Conservation (phyloP, 1,139 yeast species). For the Scheffersomyces segobiensis region DNA sequence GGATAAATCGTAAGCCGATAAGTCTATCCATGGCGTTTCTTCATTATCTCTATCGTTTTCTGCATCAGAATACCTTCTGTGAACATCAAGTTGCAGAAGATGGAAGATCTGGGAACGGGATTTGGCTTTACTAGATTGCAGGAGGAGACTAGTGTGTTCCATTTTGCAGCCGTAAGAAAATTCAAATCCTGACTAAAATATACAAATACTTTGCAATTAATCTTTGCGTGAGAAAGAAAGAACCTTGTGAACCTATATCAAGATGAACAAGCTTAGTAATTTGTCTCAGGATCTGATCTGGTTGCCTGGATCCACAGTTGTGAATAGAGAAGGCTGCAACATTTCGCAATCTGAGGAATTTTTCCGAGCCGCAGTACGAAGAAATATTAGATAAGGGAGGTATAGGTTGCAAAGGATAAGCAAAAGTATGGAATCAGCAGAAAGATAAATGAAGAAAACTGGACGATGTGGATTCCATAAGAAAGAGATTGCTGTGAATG, state of each 20-base stretch:
- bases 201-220: background rate
- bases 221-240: background rate
- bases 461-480: background rate
- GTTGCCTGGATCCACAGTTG: background rate
- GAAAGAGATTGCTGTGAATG: background rate
- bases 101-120: background rate
- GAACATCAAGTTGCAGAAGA: background rate
- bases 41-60: background rate
- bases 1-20: background rate
- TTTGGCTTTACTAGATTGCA: background rate
- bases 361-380: background rate
- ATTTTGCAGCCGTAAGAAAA: background rate
- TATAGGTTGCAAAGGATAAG: background rate
- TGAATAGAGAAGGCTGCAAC: background rate
- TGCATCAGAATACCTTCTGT: background rate
- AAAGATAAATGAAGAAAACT: background rate
- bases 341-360: background rate
- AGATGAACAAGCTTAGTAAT: background rate
- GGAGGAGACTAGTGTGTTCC: background rate
- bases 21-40: background rate
- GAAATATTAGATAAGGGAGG: background rate
- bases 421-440: conserved; percentile 10
- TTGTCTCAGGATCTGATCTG: background rate
- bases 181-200: no score
- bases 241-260: background rate